phyloP scores from a whole-genome alignment of 2,329 filamentous ascomycete species.

The Botrytis pseudocinerea region DNA sequence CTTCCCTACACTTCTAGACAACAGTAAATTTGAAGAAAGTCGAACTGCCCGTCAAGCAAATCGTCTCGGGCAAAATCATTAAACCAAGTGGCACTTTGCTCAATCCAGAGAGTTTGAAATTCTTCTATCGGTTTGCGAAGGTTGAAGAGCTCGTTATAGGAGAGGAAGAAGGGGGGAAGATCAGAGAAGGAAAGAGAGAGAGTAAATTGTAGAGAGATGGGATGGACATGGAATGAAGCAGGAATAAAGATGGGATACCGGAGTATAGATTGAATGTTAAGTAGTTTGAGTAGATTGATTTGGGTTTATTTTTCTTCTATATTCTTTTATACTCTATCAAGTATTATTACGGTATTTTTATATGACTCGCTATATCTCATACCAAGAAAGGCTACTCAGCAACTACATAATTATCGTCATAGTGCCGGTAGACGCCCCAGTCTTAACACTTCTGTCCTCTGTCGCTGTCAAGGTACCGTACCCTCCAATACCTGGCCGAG shows the following conservation, averaged over 20 bases:
- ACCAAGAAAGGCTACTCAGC: too few relatives aligned
- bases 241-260: not conserved
- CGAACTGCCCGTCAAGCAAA: conserved; percentile 80
- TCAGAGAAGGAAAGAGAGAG: not conserved
- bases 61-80: conserved; percentile 72
- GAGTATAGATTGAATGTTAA: not conserved
- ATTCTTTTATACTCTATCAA: too few relatives aligned
- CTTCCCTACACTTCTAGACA: conserved; percentile 50
- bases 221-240: too few relatives aligned
- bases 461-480: too few relatives aligned
- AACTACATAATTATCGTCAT: too few relatives aligned
- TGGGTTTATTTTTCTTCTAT: too few relatives aligned
- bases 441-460: too few relatives aligned
- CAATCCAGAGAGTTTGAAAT: conserved; percentile 74
- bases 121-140: conserved; percentile 76
- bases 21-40: conserved; percentile 87
- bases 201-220: conserved; percentile 5
- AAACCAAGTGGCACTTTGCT: conserved; percentile 75
- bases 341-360: too few relatives aligned
- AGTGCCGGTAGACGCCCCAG: too few relatives aligned
- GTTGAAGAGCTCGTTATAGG: conserved; percentile 54
- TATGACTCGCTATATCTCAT: too few relatives aligned
- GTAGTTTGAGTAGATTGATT: not conserved
- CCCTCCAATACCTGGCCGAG: too few relatives aligned
- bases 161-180: too few relatives aligned